Percentiles rank a stretch among this genome's conserved stretches.
These are phyloP conservation scores for Quercus alba DNA, from an alignment of 306 rosid genomes.

Conservation along the genomic window DNA sequence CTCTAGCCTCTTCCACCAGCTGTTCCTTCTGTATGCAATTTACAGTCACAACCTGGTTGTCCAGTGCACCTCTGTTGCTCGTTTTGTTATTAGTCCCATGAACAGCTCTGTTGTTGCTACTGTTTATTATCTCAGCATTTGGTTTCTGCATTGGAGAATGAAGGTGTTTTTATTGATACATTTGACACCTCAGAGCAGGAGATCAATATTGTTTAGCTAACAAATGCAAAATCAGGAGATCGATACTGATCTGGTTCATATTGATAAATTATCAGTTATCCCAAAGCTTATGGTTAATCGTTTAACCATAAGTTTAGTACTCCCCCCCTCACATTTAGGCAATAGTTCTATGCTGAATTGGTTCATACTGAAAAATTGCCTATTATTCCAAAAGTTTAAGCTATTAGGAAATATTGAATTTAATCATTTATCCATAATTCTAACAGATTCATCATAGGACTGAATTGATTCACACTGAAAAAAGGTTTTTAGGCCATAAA, in stretches of 20 bases:
- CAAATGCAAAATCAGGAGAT: background rate
- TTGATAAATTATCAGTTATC: too few species aligned
- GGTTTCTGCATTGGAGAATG: conserved; percentile 47
- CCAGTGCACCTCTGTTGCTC: conserved; percentile 23
- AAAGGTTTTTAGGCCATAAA: background rate
- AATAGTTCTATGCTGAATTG: too few species aligned
- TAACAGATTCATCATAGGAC: too few species aligned
- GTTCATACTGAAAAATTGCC: too few species aligned
- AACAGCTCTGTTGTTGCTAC: conserved; percentile 20
- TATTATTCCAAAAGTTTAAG: too few species aligned
- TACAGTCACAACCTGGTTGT: conserved; percentile 28
- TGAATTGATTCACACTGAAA: too few species aligned
- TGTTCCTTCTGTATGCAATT: conserved; percentile 32
- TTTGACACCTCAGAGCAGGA: background rate
- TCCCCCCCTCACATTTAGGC: too few species aligned
- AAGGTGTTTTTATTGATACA: background rate
- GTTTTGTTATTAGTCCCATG: conserved; percentile 31
- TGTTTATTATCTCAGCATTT: conserved; percentile 37
- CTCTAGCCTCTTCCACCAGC: conserved; percentile 33
- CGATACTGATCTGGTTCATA: background rate
- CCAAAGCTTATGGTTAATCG: too few species aligned
- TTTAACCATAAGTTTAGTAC: too few species aligned
- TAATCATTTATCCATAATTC: too few species aligned
- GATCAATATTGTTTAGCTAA: background rate
- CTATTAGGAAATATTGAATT: too few species aligned